Evolutionary conservation across 129 eudicot species (phyloP).

Genomic region (Chrysanthemum seticuspe): DNA sequence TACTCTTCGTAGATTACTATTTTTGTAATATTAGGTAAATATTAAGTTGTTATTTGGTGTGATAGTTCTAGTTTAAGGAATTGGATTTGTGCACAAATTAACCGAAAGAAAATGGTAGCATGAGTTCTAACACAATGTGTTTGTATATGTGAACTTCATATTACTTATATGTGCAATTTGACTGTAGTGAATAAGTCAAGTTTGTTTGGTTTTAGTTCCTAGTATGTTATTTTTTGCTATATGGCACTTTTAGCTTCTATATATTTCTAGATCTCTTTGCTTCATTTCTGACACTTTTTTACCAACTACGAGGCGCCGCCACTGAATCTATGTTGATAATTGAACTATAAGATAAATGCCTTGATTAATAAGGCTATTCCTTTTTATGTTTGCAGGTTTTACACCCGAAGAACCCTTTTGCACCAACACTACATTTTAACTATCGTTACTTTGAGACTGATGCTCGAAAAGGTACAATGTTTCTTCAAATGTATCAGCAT

Average conservation of each 20-base stretch:
- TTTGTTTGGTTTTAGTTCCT: constrained; percentile 11
- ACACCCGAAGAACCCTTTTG: constrained; percentile 99
- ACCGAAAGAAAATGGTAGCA: no score
- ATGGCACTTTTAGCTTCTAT: no score
- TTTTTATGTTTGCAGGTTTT: constrained; percentile 61
- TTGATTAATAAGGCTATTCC: not conserved
- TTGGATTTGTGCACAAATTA: no score
- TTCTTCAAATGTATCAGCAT: constrained; percentile 4
- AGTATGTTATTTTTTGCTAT: not conserved
- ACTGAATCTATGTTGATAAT: not conserved
- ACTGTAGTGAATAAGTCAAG: not conserved
- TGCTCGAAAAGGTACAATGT: constrained; percentile 83
- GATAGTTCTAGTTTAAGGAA: not conserved
- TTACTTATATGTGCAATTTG: not conserved
- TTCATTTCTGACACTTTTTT: no score
- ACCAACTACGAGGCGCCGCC: not conserved
- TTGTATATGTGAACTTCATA: not conserved
- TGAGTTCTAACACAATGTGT: no score
- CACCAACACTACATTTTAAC: constrained; percentile 97
- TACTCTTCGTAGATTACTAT: not conserved
- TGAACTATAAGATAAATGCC: not conserved
- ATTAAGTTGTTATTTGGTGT: not conserved
- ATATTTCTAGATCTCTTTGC: no score
- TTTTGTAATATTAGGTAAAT: not conserved
- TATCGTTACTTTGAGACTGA: constrained; percentile 99